Conservation (phyloP, 257 asterid genomes). For the Solanum stenotomum region DNA sequence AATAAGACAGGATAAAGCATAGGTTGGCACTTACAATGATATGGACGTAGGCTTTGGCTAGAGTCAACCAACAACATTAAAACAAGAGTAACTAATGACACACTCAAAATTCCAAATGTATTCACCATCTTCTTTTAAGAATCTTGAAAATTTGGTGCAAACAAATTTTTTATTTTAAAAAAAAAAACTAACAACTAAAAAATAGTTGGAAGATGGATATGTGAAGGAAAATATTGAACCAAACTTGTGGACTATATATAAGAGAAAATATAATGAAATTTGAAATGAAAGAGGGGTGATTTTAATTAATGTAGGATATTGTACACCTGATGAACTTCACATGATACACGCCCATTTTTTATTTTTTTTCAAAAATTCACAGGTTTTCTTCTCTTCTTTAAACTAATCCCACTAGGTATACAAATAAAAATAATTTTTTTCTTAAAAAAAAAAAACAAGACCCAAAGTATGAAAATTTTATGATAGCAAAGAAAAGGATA, state of each 20-base stretch:
- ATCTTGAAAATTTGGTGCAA: background rate
- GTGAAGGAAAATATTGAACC: background rate
- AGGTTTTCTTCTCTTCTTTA: constrained; percentile 25
- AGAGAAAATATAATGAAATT: background rate
- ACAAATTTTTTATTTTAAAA: no score
- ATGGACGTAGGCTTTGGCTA: constrained; percentile 44
- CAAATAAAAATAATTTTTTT: background rate
- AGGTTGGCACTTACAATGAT: constrained; percentile 34
- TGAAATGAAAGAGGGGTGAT: background rate
- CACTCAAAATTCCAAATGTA: background rate
- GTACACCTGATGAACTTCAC: constrained; percentile 55
- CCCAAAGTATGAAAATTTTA: no score
- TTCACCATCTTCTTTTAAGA: background rate
- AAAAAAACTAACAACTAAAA: background rate
- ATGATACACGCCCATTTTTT: constrained; percentile 49
- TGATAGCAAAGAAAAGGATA: background rate
- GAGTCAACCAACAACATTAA: constrained; percentile 30
- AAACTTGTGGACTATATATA: background rate
- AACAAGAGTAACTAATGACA: constrained; percentile 25
- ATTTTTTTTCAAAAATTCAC: constrained; percentile 43
- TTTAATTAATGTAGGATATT: constrained; percentile 36
- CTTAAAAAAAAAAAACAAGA: background rate
- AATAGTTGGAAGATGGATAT: background rate
- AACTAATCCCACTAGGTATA: background rate
- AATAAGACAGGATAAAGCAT: background rate